Conservation (phyloP, 176 grass and related monocot genomes). For the Dendrocalamus sinicus region DNA sequence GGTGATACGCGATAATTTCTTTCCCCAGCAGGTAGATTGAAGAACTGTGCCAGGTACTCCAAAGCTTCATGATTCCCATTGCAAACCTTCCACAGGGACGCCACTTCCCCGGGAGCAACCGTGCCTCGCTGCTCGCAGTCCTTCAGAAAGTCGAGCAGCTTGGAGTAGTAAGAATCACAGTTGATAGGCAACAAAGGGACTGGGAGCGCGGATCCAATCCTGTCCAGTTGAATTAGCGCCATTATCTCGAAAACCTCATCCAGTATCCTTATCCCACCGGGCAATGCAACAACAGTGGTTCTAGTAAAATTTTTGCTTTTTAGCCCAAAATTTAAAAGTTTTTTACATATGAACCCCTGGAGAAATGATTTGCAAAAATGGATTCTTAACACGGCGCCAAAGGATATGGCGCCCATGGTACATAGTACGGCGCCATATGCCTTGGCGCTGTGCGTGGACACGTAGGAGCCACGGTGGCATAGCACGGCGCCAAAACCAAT, state of each 20-base stretch:
- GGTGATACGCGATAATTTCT: slow-evolving; percentile 53
- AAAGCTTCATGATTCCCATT: slow-evolving; percentile 71
- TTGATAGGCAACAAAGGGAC: slow-evolving; percentile 77
- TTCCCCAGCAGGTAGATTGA: slow-evolving; percentile 40
- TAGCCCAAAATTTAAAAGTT: no score
- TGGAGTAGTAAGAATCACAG: slow-evolving; percentile 86
- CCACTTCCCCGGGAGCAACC: slow-evolving; percentile 71
- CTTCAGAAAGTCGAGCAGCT: slow-evolving; percentile 75
- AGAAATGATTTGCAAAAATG: no score
- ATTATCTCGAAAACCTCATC: slow-evolving; percentile 92
- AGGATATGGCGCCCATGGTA: no score
- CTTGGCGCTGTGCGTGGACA: no score
- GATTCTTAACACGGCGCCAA: no score
- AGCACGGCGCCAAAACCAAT: no score
- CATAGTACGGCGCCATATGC: no score
- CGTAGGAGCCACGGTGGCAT: no score
- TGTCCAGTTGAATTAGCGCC: slow-evolving; percentile 73
- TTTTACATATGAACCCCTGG: no score
- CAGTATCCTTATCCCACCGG: slow-evolving; percentile 74
- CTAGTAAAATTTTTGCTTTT: no score
- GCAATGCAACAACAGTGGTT: slow-evolving; percentile 66
- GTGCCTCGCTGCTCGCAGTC: slow-evolving; percentile 75
- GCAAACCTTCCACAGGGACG: slow-evolving; percentile 81
- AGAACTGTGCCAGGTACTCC: slow-evolving; percentile 80
- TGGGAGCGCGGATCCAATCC: slow-evolving; percentile 64